These are phyloP conservation scores for Dillenia suffruticosa DNA, from an alignment of 164 flowering plant species.

Conservation along the genomic window DNA sequence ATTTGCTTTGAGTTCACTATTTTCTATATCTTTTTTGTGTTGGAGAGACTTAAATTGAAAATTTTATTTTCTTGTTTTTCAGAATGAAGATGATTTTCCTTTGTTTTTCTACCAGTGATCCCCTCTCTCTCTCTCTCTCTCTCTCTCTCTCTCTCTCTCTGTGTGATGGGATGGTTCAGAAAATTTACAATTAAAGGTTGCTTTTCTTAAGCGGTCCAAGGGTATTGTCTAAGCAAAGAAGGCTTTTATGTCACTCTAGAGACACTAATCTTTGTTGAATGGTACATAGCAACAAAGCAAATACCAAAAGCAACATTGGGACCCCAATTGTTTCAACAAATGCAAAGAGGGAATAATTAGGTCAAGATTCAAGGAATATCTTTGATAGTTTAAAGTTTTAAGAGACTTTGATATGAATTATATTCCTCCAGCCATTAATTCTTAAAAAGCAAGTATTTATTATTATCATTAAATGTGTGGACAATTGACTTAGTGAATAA, in stretches of 20 bases:
- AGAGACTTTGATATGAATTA: slow-evolving; percentile 1
- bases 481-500: no score
- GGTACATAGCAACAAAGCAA: slow-evolving; percentile 7
- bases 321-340: slow-evolving; percentile 16
- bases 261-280: slow-evolving; percentile 7
- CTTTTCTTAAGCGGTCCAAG: slow-evolving; percentile 23
- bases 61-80: slow-evolving; percentile 19
- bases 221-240: slow-evolving; percentile 18
- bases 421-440: slow-evolving; percentile 11
- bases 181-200: slow-evolving; percentile 5
- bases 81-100: neutral
- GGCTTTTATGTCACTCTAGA: slow-evolving; percentile 9
- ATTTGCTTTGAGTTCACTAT: slow-evolving; percentile 14
- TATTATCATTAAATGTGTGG: no score
- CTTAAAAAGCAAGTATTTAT: slow-evolving; percentile 1
- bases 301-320: slow-evolving; percentile 5
- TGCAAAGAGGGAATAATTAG: slow-evolving; percentile 10
- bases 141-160: slow-evolving; percentile 14
- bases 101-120: no score
- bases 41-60: slow-evolving; percentile 15
- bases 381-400: slow-evolving; percentile 1
- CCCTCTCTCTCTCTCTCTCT: no score
- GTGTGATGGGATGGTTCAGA: slow-evolving; percentile 12
- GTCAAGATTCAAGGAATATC: slow-evolving; percentile 23
- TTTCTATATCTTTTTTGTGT: slow-evolving; percentile 17